These are phyloP conservation scores for Corylus heterophylla DNA, from an alignment of 306 rosid species.

Conservation along the genomic window DNA sequence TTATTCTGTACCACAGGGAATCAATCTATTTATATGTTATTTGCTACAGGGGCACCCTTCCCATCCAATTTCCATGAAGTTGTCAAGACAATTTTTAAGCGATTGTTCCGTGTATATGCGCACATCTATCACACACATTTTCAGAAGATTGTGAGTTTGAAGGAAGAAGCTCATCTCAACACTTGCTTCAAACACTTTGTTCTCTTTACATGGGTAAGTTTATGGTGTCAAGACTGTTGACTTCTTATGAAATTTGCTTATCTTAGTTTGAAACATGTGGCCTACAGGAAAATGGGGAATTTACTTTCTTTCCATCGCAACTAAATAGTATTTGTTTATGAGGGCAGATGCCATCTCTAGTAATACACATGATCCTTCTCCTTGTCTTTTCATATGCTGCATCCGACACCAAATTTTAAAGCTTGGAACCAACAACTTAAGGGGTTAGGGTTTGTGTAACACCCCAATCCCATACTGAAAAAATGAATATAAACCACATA, in stretches of 20 bases:
- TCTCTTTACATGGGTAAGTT: slow-evolving; percentile 80
- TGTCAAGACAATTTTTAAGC: slow-evolving; percentile 77
- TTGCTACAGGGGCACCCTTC: slow-evolving; percentile 66
- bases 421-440: not conserved
- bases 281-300: too few relatives aligned
- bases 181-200: slow-evolving; percentile 96
- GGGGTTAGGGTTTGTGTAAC: too few relatives aligned
- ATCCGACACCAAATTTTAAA: not conserved
- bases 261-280: not conserved
- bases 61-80: slow-evolving; percentile 76
- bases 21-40: slow-evolving; percentile 1
- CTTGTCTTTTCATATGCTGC: too few relatives aligned
- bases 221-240: not conserved
- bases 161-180: slow-evolving; percentile 92
- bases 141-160: slow-evolving; percentile 76
- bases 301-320: too few relatives aligned
- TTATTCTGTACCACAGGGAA: not conserved
- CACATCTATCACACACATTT: slow-evolving; percentile 87
- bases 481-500: too few relatives aligned
- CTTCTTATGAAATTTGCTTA: not conserved
- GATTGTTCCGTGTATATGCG: slow-evolving; percentile 88
- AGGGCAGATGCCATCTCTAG: too few relatives aligned
- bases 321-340: too few relatives aligned
- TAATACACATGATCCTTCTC: too few relatives aligned
- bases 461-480: too few relatives aligned